These are phyloP conservation scores for Colletotrichum godetiae DNA, from an alignment of 2,329 filamentous ascomycete genomes.

Conservation along the genomic window DNA sequence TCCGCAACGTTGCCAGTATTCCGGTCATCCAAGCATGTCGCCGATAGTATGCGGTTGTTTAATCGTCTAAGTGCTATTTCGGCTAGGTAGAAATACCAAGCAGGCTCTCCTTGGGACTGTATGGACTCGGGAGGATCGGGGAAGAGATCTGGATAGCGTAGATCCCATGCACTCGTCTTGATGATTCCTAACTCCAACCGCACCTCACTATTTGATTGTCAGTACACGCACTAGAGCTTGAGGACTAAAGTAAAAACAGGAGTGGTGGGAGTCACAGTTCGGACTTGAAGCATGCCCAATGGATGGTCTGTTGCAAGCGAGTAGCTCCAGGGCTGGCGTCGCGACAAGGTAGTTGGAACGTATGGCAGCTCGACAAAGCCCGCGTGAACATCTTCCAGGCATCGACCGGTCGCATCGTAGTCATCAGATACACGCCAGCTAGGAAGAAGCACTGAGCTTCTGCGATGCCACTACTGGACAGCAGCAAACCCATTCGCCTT, in stretches of 20 bases:
- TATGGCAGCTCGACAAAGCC: conserved; percentile 31
- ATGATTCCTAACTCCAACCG: conserved; percentile 38
- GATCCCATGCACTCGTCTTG: conserved; percentile 38
- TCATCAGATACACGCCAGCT: conserved; percentile 37
- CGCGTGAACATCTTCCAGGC: conserved; percentile 38
- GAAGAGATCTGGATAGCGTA: conserved; percentile 38
- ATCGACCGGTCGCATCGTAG: conserved; percentile 29
- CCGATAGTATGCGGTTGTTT: conserved; percentile 7
- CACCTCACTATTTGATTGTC: conserved; percentile 31
- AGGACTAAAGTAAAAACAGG: too few species aligned
- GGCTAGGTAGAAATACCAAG: conserved; percentile 40
- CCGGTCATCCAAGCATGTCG: conserved; percentile 24
- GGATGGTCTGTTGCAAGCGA: conserved; percentile 38
- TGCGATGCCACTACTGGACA: conserved; percentile 24
- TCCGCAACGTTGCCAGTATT: background rate
- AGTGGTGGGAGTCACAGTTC: conserved; percentile 35
- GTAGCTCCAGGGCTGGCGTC: background rate
- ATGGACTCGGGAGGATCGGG: conserved; percentile 37
- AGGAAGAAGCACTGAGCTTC: conserved; percentile 35
- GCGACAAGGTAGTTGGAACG: background rate
- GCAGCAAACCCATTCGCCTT: conserved; percentile 29
- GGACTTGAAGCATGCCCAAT: conserved; percentile 42
- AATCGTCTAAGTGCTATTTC: conserved; percentile 37
- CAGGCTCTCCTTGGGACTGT: conserved; percentile 25
- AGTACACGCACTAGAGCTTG: background rate